phyloP scores from a whole-genome alignment of 306 rosid genomes.

The Oemleria cerasiformis region DNA sequence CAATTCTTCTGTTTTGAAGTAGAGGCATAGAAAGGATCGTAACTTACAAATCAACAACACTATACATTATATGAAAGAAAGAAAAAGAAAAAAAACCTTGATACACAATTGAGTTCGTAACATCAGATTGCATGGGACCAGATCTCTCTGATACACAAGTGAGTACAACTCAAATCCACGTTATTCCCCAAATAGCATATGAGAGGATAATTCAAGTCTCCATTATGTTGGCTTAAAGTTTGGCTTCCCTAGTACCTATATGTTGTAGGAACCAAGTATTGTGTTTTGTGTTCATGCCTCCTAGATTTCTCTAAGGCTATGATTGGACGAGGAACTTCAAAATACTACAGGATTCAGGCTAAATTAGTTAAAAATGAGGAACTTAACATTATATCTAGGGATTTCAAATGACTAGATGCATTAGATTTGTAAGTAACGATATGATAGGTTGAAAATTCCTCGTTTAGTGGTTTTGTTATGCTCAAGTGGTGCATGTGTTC shows the following conservation, averaged over 20 bases:
- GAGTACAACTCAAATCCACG: neutral
- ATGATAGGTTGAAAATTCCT: too few relatives aligned
- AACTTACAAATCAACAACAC: neutral
- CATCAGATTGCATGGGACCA: neutral
- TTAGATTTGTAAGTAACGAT: too few relatives aligned
- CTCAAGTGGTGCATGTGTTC: too few relatives aligned
- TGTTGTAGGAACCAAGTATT: neutral
- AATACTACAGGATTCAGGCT: too few relatives aligned
- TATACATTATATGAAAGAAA: neutral
- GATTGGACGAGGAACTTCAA: too few relatives aligned
- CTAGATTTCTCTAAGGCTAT: neutral
- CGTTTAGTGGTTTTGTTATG: too few relatives aligned
- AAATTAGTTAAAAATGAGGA: too few relatives aligned
- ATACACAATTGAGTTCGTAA: neutral
- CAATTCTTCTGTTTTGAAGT: constrained; percentile 1
- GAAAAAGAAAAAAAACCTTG: neutral
- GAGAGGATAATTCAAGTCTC: neutral
- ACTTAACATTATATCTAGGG: too few relatives aligned
- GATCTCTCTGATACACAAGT: too few relatives aligned
- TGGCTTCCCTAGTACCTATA: neutral
- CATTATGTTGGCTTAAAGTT: neutral
- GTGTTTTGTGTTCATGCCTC: too few relatives aligned
- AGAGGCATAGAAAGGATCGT: constrained; percentile 1
- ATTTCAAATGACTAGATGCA: too few relatives aligned
- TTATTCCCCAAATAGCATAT: neutral